These are phyloP conservation scores for Schizopora paradoxa DNA, from an alignment of 1,284 basidiomycete genomes.

Conservation along the genomic window DNA sequence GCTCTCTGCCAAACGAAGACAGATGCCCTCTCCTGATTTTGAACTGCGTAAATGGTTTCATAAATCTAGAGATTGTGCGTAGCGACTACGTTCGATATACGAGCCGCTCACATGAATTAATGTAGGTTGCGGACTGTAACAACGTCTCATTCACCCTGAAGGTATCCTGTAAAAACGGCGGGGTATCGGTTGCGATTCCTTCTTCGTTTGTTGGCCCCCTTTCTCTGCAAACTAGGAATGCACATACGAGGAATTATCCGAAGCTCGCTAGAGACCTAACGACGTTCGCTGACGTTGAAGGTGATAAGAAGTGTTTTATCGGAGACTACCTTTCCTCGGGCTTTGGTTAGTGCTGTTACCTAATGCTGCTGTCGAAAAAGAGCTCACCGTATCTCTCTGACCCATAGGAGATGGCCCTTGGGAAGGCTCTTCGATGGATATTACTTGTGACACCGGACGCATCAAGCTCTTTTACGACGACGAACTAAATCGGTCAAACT, in stretches of 20 bases:
- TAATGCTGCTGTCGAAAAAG: background rate
- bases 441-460: constrained; percentile 13
- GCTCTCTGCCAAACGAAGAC: too few species aligned
- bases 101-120: too few species aligned
- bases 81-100: too few species aligned
- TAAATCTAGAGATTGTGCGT: too few species aligned
- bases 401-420: constrained; percentile 11
- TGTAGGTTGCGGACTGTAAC: too few species aligned
- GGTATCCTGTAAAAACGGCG: constrained; percentile 8
- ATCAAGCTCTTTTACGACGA: constrained; percentile 15
- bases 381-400: background rate
- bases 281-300: constrained; percentile 12
- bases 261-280: constrained; percentile 5
- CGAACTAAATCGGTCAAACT: too few species aligned
- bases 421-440: constrained; percentile 14
- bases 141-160: constrained; percentile 9
- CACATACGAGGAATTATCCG: constrained; percentile 6
- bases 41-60: too few species aligned
- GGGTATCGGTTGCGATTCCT: constrained; percentile 10
- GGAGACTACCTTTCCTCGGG: constrained; percentile 14
- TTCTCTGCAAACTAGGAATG: constrained; percentile 10
- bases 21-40: too few species aligned
- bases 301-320: constrained; percentile 13
- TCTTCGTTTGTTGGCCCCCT: constrained; percentile 14
- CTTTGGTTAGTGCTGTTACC: constrained; percentile 7